phyloP scores from a whole-genome alignment of 2,329 filamentous ascomycete genomes.

The Elsinoe arachidis region DNA sequence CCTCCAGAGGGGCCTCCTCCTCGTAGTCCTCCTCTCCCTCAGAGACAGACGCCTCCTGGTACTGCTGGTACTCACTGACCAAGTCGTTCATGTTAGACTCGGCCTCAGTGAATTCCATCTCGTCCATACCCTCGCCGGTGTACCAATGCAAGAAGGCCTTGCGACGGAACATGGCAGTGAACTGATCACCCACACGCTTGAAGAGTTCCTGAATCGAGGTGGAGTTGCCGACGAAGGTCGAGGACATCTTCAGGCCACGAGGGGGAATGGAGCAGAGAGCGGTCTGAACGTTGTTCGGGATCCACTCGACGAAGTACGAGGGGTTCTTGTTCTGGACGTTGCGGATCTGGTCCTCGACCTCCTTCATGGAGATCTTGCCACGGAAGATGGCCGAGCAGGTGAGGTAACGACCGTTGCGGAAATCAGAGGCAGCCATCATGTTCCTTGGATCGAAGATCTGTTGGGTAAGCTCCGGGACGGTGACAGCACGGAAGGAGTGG shows the following conservation, averaged over 20 bases:
- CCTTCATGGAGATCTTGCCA: slow-evolving; percentile 99
- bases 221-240: slow-evolving; percentile 98
- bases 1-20: slow-evolving; percentile 68
- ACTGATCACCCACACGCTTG: slow-evolving; percentile 99
- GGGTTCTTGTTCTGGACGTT: slow-evolving; percentile 99
- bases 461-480: slow-evolving; percentile 96
- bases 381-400: slow-evolving; percentile 99
- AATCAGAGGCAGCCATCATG: slow-evolving; percentile 99
- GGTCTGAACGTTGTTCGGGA: slow-evolving; percentile 99
- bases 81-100: slow-evolving; percentile 99
- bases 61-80: slow-evolving; percentile 99
- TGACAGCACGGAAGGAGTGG: slow-evolving; percentile 93
- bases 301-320: slow-evolving; percentile 99
- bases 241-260: slow-evolving; percentile 96
- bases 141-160: slow-evolving; percentile 99
- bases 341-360: slow-evolving; percentile 99
- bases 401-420: slow-evolving; percentile 98
- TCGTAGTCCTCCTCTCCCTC: slow-evolving; percentile 96
- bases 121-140: slow-evolving; percentile 99
- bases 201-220: slow-evolving; percentile 99
- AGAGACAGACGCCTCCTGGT: slow-evolving; percentile 96
- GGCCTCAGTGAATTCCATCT: slow-evolving; percentile 99
- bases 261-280: slow-evolving; percentile 98
- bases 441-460: slow-evolving; percentile 99
- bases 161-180: slow-evolving; percentile 99